Percentiles rank a stretch among this genome's conserved stretches.
These are phyloP conservation scores for Nakaseomyces glabratus DNA, from an alignment of 1,139 yeast genomes.

Conservation along the genomic window DNA sequence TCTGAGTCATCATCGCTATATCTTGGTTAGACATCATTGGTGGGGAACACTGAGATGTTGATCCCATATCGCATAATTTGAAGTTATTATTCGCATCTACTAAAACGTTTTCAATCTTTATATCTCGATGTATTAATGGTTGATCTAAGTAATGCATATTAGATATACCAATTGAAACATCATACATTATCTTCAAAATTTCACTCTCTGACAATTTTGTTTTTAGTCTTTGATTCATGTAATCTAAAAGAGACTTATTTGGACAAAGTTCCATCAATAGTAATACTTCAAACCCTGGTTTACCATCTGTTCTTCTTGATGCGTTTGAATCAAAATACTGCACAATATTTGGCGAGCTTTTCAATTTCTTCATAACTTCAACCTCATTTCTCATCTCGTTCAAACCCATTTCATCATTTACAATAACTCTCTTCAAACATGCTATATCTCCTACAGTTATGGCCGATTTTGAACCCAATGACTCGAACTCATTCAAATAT, in stretches of 20 bases:
- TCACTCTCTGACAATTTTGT: conserved; percentile 77
- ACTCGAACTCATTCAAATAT: conserved; percentile 22
- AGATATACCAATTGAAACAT: conserved; percentile 72
- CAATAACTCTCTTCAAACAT: conserved; percentile 67
- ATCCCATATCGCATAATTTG: conserved; percentile 91
- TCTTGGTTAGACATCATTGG: conserved; percentile 29
- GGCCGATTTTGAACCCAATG: conserved; percentile 1
- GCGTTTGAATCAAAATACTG: conserved; percentile 94
- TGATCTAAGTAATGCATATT: conserved; percentile 79
- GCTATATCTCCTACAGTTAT: conserved; percentile 38
- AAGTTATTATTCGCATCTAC: conserved; percentile 64
- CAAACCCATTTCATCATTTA: conserved; percentile 63
- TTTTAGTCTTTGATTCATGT: conserved; percentile 80
- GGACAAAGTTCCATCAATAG: conserved; percentile 88
- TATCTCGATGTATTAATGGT: conserved; percentile 84
- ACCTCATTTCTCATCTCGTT: conserved; percentile 67
- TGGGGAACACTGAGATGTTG: conserved; percentile 61
- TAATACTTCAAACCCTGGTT: conserved; percentile 62
- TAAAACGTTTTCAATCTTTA: conserved; percentile 89
- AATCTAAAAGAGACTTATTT: conserved; percentile 79
- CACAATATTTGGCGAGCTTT: conserved; percentile 73
- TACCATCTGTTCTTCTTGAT: conserved; percentile 41
- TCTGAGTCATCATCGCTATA: conserved; percentile 60
- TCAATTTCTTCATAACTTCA: conserved; percentile 75
- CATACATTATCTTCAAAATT: conserved; percentile 72